Evolutionary conservation across 2,329 filamentous ascomycete species (phyloP), one percentile per base, ranked within the genome.

Genomic region (Pyrenophora tritici-repentis): DNA sequence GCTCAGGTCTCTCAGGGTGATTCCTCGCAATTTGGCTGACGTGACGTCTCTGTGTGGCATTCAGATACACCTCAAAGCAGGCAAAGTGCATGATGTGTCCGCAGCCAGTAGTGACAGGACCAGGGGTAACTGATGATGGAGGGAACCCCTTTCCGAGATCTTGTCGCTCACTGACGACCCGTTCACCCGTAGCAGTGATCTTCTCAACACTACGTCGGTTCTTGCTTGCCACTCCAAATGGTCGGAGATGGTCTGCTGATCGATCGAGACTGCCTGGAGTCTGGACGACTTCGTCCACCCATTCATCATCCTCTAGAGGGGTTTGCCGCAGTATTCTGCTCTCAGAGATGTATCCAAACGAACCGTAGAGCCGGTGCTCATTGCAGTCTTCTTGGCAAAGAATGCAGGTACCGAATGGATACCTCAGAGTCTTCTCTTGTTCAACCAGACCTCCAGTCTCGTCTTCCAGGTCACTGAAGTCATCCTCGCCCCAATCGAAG

Each of bases 21-120:
- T 96, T 90, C 12, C 94, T 84, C 6, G 94, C 92, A 72, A 99
- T 96, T 71, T 99, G 94, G 65, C 94, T 90, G 16, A 84, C 84
- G 69, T 99, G 95, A 33, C 94, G 85, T 53, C 92, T 83, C 45
- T 87, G 81, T 0, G 91, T 96, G 3, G 93, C 91, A 38, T 89
- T 85, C 59, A 90, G 88, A 68, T 97, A 99, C 34, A 89, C 84
- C 66, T 97, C 91, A 69, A 99, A 99, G 75, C 94, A 99, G 61
- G 84, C 86, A 71, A 90, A 97, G 73, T 99, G 94, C 94, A 99
- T 99, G 67, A 99, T 95, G 72, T 99, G 94, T 2, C 94, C 94
- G 73, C 94, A 99, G 8, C 93, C 91, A 31, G 89, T 90, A 9
- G 92, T 90, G 1, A 97, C 88, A 0, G 93, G 89, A 0, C 92